Conservation (phyloP, 139 green algal species). For the Chlorella sorokiniana region DNA sequence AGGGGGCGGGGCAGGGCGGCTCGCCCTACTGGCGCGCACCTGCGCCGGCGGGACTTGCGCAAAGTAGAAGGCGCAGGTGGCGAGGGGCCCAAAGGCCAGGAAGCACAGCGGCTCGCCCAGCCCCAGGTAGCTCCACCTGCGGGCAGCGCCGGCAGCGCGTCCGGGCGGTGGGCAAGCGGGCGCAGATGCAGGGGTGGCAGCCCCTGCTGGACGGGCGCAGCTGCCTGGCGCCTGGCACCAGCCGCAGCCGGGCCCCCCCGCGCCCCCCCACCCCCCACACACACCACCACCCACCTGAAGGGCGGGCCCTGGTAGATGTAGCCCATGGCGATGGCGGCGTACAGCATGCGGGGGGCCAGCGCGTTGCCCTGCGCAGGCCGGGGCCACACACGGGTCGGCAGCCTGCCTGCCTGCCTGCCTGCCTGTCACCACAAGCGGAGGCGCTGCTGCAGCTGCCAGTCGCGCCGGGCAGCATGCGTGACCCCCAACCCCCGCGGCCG, state of each 20-base stretch:
- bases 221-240: neutral
- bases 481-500: neutral
- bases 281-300: conserved; percentile 87
- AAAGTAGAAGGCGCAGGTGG: conserved; percentile 94
- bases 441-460: neutral
- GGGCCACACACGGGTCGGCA: no score
- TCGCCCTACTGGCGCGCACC: conserved; percentile 64
- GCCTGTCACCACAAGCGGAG: neutral
- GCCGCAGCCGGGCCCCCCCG: neutral
- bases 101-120: conserved; percentile 98
- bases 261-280: no score
- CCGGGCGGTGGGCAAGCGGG: neutral
- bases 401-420: no score
- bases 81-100: conserved; percentile 91
- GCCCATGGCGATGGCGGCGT: conserved; percentile 79
- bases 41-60: conserved; percentile 49
- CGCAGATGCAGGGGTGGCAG: neutral
- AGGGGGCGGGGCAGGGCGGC: neutral
- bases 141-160: neutral
- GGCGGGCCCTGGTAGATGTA: conserved; percentile 98
- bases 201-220: neutral
- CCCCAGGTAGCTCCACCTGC: conserved; percentile 88
- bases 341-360: conserved; percentile 68
- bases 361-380: conserved; percentile 44
- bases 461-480: neutral